phyloP scores from a whole-genome alignment of 768 basidiomycete genomes.

The Mycena crocata region DNA sequence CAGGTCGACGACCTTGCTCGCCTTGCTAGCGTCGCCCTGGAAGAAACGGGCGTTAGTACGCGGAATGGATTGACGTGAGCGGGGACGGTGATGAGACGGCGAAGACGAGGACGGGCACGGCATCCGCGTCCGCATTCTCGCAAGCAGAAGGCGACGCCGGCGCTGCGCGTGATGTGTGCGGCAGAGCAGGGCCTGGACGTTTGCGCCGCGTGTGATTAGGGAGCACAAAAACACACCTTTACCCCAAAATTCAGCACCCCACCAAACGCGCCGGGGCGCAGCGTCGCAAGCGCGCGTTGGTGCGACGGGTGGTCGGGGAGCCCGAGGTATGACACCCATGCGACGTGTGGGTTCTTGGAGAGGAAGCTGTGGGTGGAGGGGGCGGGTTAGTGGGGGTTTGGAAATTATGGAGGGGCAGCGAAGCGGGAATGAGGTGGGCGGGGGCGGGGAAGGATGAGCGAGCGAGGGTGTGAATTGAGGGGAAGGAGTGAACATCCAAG shows the following conservation, averaged over 20 bases:
- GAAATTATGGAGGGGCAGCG: background rate
- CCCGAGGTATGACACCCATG: conserved; percentile 56
- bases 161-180: too few species aligned
- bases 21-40: conserved; percentile 36
- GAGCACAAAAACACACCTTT: conserved; percentile 34
- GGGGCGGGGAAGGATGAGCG: background rate
- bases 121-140: too few species aligned
- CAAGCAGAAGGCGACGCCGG: too few species aligned
- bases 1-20: conserved; percentile 48
- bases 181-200: too few species aligned
- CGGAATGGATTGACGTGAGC: background rate
- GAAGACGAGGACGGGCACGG: too few species aligned
- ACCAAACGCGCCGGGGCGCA: conserved; percentile 46
- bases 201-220: too few species aligned
- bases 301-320: conserved; percentile 49
- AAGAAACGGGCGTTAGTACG: background rate
- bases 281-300: conserved; percentile 43
- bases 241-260: conserved; percentile 55
- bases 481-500: background rate
- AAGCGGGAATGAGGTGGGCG: background rate
- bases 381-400: background rate
- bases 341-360: conserved; percentile 46
- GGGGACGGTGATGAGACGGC: background rate
- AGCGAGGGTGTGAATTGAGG: background rate
- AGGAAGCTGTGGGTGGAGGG: conserved; percentile 42